Percentiles rank a stretch among this genome's conserved stretches.
Evolutionary conservation across 176 grass and related monocot genomes (phyloP).

Genomic region (Metroxylon sagu): DNA sequence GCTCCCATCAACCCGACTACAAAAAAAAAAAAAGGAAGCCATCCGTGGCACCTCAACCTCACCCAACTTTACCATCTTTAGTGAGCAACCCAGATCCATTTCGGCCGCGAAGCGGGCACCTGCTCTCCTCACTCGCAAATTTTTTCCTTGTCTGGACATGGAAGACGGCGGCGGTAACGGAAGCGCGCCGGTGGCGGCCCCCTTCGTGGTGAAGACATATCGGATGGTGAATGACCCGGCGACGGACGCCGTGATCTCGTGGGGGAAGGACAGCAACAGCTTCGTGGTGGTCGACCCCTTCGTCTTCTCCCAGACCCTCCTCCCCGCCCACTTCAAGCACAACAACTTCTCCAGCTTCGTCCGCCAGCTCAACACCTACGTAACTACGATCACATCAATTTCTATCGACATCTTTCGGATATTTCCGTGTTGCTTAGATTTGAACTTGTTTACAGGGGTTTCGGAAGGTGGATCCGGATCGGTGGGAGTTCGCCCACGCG

Average conservation of each 20-base stretch:
- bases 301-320: slow-evolving; percentile 62
- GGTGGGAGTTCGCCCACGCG: slow-evolving; percentile 74
- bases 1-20: not conserved
- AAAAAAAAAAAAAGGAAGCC: not conserved
- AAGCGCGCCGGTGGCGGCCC: slow-evolving; percentile 20
- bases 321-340: slow-evolving; percentile 89
- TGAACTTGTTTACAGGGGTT: slow-evolving; percentile 34
- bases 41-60: not conserved
- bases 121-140: too few species aligned
- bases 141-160: not conserved
- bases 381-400: slow-evolving; percentile 1
- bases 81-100: not conserved
- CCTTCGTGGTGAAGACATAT: slow-evolving; percentile 86
- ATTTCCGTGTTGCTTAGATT: too few species aligned
- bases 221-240: slow-evolving; percentile 66
- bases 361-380: slow-evolving; percentile 90
- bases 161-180: not conserved
- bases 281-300: slow-evolving; percentile 77
- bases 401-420: too few species aligned
- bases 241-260: slow-evolving; percentile 51
- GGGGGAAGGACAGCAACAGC: slow-evolving; percentile 69
- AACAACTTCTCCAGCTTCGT: slow-evolving; percentile 96
- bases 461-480: slow-evolving; percentile 63
- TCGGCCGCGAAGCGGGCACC: too few species aligned
- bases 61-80: slow-evolving; percentile 25